These are phyloP conservation scores for Infundibulicybe gibba DNA, from an alignment of 768 basidiomycete species.

Conservation along the genomic window DNA sequence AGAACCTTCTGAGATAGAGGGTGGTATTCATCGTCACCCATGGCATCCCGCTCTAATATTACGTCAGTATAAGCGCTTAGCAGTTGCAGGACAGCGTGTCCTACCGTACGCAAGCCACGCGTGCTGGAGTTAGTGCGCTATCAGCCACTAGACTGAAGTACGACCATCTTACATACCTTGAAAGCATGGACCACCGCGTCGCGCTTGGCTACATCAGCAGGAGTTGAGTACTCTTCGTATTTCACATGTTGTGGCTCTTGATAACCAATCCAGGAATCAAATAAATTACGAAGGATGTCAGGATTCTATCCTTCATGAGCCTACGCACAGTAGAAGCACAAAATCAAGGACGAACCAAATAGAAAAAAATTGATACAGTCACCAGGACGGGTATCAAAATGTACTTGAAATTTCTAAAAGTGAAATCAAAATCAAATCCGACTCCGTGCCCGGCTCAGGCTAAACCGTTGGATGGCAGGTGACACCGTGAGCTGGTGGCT, in stretches of 20 bases:
- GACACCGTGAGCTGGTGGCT: too few relatives aligned
- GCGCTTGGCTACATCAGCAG: conserved; percentile 57
- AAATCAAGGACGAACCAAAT: not conserved
- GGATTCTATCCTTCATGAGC: too few relatives aligned
- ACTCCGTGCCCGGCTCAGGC: too few relatives aligned
- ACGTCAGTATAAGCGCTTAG: not conserved
- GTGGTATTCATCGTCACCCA: conserved; percentile 92
- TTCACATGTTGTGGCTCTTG: not conserved
- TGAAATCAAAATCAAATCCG: too few relatives aligned
- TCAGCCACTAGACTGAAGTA: not conserved
- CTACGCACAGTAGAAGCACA: not conserved
- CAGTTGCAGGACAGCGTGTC: conserved; percentile 10
- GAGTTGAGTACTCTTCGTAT: not conserved
- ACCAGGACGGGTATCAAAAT: too few relatives aligned
- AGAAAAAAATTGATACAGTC: too few relatives aligned
- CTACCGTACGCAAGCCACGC: conserved; percentile 86
- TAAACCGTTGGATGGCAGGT: too few relatives aligned
- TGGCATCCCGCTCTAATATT: conserved; percentile 77
- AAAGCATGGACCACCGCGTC: conserved; percentile 78
- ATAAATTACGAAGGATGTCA: too few relatives aligned
- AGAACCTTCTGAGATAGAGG: conserved; percentile 66
- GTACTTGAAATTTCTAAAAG: too few relatives aligned
- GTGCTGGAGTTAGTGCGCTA: conserved; percentile 44
- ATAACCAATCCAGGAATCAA: not conserved
- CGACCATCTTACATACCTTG: conserved; percentile 43